These are phyloP conservation scores for Haplographium delicatum DNA, from an alignment of 495 filamentous ascomycete species.

Conservation along the genomic window DNA sequence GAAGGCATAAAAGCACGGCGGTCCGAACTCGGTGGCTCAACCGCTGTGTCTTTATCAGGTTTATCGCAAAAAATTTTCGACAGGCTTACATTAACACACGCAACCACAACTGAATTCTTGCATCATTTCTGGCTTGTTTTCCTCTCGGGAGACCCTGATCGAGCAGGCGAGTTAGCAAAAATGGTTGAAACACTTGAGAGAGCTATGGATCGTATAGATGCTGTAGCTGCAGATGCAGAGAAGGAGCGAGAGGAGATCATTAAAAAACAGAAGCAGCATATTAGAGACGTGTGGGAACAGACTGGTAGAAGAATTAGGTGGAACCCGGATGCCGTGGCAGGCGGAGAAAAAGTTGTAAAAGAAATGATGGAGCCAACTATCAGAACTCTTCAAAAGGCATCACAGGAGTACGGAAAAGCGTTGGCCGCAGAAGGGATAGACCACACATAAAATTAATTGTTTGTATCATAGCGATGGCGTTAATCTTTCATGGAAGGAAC, in stretches of 20 bases:
- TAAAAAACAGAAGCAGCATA: slow-evolving; percentile 57
- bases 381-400: slow-evolving; percentile 58
- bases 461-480: slow-evolving; percentile 25
- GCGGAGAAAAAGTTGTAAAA: slow-evolving; percentile 70
- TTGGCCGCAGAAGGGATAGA: slow-evolving; percentile 39
- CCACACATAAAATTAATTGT: slow-evolving; percentile 6
- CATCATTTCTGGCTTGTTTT: slow-evolving; percentile 92
- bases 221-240: slow-evolving; percentile 77
- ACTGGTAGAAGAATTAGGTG: slow-evolving; percentile 66
- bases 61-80: slow-evolving; percentile 64
- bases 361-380: slow-evolving; percentile 68
- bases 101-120: slow-evolving; percentile 90
- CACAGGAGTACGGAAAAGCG: slow-evolving; percentile 57
- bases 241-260: slow-evolving; percentile 56
- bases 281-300: slow-evolving; percentile 56
- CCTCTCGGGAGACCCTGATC: slow-evolving; percentile 72
- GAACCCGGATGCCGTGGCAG: slow-evolving; percentile 58
- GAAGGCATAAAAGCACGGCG: slow-evolving; percentile 46
- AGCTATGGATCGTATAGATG: slow-evolving; percentile 72
- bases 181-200: slow-evolving; percentile 72
- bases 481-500: slow-evolving; percentile 10
- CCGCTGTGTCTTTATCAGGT: slow-evolving; percentile 49
- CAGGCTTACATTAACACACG: slow-evolving; percentile 75
- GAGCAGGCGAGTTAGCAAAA: slow-evolving; percentile 68
- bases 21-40: slow-evolving; percentile 42